Conservation (phyloP, 495 filamentous ascomycete genomes). For the Evernia prunastri region DNA sequence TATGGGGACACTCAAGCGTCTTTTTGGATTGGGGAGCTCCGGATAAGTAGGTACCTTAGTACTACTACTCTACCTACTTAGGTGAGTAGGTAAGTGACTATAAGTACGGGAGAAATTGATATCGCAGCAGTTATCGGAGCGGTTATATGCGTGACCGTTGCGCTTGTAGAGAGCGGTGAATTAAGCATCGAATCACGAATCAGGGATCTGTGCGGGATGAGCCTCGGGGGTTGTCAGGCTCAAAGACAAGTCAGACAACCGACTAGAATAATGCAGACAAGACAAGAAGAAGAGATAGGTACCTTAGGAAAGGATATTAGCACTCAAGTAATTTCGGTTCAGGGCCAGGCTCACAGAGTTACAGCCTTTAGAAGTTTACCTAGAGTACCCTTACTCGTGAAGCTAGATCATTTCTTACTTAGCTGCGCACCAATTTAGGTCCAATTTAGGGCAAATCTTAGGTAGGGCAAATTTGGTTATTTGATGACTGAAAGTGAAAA, state of each 20-base stretch:
- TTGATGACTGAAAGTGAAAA: background rate
- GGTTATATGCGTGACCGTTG: background rate
- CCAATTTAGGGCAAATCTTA: no score
- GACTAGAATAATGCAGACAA: no score
- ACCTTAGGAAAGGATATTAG: background rate
- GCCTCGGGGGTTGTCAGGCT: background rate
- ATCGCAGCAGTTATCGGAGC: background rate
- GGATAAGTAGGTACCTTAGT: no score
- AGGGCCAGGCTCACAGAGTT: background rate
- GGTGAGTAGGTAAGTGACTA: no score
- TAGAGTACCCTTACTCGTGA: no score
- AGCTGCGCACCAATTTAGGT: background rate
- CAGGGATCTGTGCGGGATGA: background rate
- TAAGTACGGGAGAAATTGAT: background rate
- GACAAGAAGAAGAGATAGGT: background rate
- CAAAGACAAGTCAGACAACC: no score
- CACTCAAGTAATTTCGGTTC: background rate
- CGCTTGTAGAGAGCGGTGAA: background rate
- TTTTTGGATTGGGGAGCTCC: background rate
- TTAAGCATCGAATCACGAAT: background rate
- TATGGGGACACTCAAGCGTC: background rate
- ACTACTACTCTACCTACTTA: no score
- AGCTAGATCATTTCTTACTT: no score
- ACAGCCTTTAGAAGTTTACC: no score
- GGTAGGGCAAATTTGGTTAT: background rate